Evolutionary conservation across 805 yeast genomes (phyloP), one percentile per base, ranked within the genome.

Genomic region (Metschnikowia corniflorae): DNA sequence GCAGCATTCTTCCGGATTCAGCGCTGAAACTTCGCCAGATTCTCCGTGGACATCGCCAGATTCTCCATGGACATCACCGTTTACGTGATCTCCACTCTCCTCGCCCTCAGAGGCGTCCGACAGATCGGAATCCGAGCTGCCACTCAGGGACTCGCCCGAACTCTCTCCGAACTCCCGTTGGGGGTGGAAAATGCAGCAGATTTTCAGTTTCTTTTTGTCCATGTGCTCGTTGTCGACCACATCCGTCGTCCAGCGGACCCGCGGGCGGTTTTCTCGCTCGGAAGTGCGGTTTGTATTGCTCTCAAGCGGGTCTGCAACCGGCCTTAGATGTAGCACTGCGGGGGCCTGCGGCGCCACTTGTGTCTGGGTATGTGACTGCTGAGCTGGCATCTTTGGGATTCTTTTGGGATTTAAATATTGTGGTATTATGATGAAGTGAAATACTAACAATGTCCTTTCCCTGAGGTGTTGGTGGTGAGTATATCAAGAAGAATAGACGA

Each of bases 151-250:
- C 17, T 47, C 51, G 22, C 38, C 50, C 3, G 55, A 47, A 40
- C 50, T 54, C 44, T 77, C 84, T 26, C 78, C 81, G 46, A 73
- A 74, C 36, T 71, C 73, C 16, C 69, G 65, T 35, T 85, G 80
- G 39, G 96, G 93, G 68, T 89, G 83, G 68, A 78, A 85, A 7
- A 86, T 85, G 48, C 95, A 85, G 52, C 95, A 86, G n/a, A 85
- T 82, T 60, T 91, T 91, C 9, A 95, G 77, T 56, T 87, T 88
- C 66, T 93, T 93, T 65, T 78, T 86, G 54, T 82, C 75, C 84
- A 93, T 69, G 54, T 84, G 62, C 61, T 91, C 98, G 57, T 91
- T 91, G 58, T 91, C 97, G 4, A 93, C 71, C 3, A 86, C 89
- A 30, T 81, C 95, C 24, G 82, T 85, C 6, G 80, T 70, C 96